These are phyloP conservation scores for Coleophoma eucalyptorum DNA, from an alignment of 2,329 filamentous ascomycete genomes.

Conservation along the genomic window DNA sequence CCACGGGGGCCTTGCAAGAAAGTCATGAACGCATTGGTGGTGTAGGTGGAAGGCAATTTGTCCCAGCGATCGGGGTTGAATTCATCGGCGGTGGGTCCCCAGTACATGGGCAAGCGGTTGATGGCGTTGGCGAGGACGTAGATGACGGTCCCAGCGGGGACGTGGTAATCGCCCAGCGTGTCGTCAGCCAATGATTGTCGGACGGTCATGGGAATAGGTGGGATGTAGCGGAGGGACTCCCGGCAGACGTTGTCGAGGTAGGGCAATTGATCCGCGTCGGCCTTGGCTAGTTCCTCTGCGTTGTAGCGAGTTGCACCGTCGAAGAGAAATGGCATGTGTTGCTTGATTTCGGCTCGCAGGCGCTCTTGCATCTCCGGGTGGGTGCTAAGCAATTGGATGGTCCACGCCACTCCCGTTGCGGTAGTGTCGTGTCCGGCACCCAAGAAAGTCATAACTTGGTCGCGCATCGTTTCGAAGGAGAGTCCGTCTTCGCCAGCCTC, in stretches of 20 bases:
- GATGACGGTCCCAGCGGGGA: slow-evolving; percentile 38
- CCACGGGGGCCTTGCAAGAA: slow-evolving; percentile 28
- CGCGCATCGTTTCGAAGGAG: slow-evolving; percentile 75
- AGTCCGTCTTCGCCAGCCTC: slow-evolving; percentile 66
- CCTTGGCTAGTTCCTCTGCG: slow-evolving; percentile 21
- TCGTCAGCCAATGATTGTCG: slow-evolving; percentile 36
- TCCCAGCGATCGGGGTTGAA: slow-evolving; percentile 41
- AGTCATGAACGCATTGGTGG: slow-evolving; percentile 30
- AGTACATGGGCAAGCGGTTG: slow-evolving; percentile 35
- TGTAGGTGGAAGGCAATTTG: slow-evolving; percentile 30
- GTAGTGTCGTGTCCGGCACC: slow-evolving; percentile 54
- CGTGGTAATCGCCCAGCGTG: slow-evolving; percentile 32
- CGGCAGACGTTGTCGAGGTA: slow-evolving; percentile 43
- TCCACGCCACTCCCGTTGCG: slow-evolving; percentile 38
- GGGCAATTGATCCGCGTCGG: slow-evolving; percentile 35
- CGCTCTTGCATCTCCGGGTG: slow-evolving; percentile 33
- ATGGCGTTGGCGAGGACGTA: slow-evolving; percentile 38
- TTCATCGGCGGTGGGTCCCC: slow-evolving; percentile 34
- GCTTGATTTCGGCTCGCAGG: slow-evolving; percentile 35
- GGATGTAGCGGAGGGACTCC: slow-evolving; percentile 41
- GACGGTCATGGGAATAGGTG: slow-evolving; percentile 42
- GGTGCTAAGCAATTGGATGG: slow-evolving; percentile 35
- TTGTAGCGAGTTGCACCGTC: slow-evolving; percentile 28
- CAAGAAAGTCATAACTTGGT: slow-evolving; percentile 87
- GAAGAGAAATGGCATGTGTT: slow-evolving; percentile 43